Percentiles rank a stretch among this genome's conserved stretches.
phyloP scores from a whole-genome alignment of 192 early-diverging fungal genomes.

The Jimgerdemannia lactiflua region DNA sequence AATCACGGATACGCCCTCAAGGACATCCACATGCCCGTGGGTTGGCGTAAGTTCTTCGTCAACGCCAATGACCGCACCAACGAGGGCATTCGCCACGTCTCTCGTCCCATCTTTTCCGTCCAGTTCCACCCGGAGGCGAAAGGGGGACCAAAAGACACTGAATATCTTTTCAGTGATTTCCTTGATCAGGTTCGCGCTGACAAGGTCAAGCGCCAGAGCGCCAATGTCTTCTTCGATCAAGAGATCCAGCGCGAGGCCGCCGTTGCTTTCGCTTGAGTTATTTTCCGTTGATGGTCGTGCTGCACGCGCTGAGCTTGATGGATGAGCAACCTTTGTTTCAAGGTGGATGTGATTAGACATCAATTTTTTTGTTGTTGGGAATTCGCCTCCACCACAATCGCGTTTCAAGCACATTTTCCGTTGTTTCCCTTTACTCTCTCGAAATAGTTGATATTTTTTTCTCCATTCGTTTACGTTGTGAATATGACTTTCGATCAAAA shows the following conservation, averaged over 20 bases:
- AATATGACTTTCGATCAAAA: no score
- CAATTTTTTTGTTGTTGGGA: no score
- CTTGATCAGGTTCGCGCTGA: conserved; percentile 62
- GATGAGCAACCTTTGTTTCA: no score
- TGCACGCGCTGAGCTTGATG: no score
- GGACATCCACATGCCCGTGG: conserved; percentile 62
- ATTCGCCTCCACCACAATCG: no score
- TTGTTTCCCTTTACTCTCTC: no score
- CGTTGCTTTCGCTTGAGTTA: background rate
- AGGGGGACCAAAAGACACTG: conserved; percentile 92
- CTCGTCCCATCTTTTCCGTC: conserved; percentile 74
- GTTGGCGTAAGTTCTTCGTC: conserved; percentile 86
- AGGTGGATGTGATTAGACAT: no score
- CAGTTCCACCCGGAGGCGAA: conserved; percentile 98
- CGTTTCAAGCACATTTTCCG: no score
- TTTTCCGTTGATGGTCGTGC: background rate
- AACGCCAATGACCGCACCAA: conserved; percentile 97
- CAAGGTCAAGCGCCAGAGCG: conserved; percentile 34
- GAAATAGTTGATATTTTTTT: no score
- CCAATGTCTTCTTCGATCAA: background rate
- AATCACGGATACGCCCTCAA: conserved; percentile 91
- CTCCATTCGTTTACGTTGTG: no score
- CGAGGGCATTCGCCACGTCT: conserved; percentile 83
- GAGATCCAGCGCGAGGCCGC: background rate
- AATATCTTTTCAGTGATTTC: conserved; percentile 85